Conservation (phyloP, 2,329 filamentous ascomycete species). For the Colletotrichum abscissum region DNA sequence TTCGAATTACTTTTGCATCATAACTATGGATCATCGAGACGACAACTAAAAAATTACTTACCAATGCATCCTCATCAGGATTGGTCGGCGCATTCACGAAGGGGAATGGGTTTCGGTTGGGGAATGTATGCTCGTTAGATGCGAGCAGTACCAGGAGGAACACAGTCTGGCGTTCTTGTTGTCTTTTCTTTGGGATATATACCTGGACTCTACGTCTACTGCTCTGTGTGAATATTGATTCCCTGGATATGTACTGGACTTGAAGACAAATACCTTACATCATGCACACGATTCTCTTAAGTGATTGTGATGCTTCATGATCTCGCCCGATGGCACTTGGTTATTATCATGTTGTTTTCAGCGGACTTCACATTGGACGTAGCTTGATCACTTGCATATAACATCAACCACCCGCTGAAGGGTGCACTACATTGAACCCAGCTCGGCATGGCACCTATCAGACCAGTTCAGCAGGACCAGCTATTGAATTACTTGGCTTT, state of each 20-base stretch:
- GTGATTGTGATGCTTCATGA: background rate
- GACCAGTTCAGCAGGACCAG: background rate
- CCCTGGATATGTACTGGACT: slow-evolving; percentile 1
- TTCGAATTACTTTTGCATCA: slow-evolving; percentile 9
- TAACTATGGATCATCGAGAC: background rate
- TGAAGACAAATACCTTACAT: background rate
- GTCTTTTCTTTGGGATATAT: slow-evolving; percentile 12
- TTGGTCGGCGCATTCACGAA: slow-evolving; percentile 20
- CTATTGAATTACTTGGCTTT: no score
- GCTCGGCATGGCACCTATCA: background rate
- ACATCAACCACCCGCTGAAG: no score
- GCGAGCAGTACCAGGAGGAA: background rate
- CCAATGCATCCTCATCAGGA: background rate
- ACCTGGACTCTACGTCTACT: slow-evolving; percentile 32
- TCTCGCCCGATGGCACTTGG: no score
- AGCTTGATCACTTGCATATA: no score
- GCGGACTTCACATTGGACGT: no score
- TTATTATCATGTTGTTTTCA: no score
- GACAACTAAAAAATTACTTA: background rate
- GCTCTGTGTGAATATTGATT: slow-evolving; percentile 18
- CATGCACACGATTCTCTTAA: background rate
- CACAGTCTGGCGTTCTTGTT: slow-evolving; percentile 7
- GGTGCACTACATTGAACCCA: no score
- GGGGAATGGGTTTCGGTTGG: no score
- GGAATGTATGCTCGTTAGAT: background rate